Conservation (phyloP, 1,284 basidiomycete species). For the Kwoniella shivajii region DNA sequence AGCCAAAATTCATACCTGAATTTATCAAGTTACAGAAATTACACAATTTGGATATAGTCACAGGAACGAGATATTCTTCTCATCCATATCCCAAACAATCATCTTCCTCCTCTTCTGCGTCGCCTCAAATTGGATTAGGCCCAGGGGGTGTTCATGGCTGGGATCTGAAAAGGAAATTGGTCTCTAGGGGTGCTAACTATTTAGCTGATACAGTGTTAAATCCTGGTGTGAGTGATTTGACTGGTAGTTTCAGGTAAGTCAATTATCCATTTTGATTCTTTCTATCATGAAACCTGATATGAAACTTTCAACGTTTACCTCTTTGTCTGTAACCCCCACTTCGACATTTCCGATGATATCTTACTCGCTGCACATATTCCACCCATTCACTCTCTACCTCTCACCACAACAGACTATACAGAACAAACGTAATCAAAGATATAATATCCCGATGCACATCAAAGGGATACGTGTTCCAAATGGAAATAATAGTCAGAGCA, state of each 20-base stretch:
- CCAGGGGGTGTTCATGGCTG: conserved; percentile 86
- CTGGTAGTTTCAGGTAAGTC: conserved; percentile 78
- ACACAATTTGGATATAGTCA: conserved; percentile 83
- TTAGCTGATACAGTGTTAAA: conserved; percentile 77
- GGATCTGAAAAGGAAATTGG: conserved; percentile 83
- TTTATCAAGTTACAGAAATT: conserved; percentile 82
- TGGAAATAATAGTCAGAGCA: conserved; percentile 95
- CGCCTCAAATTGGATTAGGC: conserved; percentile 52
- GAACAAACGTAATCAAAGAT: conserved; percentile 70
- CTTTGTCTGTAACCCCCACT: background rate
- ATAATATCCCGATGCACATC: conserved; percentile 81
- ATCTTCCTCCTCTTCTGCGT: conserved; percentile 51
- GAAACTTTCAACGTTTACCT: background rate
- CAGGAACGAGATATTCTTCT: conserved; percentile 77
- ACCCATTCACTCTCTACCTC: background rate
- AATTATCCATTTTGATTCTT: background rate
- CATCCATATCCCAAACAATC: conserved; percentile 36
- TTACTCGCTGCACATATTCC: background rate
- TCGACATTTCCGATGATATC: background rate
- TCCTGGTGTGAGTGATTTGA: conserved; percentile 82
- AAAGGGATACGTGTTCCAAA: conserved; percentile 92
- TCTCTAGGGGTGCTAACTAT: conserved; percentile 82
- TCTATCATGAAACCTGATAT: background rate
- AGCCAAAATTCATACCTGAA: conserved; percentile 89
- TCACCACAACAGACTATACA: conserved; percentile 82